Base-by-base conservation (phyloP, 2,329 filamentous ascomycete species). In the Raffaelea ambrosiae region DNA sequence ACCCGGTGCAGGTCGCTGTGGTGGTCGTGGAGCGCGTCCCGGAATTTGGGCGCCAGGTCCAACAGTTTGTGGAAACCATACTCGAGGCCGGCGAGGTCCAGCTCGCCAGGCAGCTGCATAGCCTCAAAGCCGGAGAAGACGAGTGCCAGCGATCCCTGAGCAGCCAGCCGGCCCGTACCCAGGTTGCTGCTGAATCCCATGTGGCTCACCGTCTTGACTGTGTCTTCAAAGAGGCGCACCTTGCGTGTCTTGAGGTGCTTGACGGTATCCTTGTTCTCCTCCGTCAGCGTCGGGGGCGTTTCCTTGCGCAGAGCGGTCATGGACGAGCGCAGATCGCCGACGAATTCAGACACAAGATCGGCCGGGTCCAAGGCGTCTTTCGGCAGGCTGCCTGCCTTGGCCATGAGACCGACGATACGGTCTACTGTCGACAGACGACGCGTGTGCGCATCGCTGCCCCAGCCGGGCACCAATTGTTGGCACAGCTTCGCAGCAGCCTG, bases 161-260 rank as follows among this genome's bases (percentile, higher is more conserved):
- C 79, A 36, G 77, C 75, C 18, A 97, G 71, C 40, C 84, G 73
- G 59, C 86, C 81, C 14, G 81, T 82, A 54, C 85, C 81, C 16
- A 95, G 72, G 60, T 95, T 96, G 46, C 83, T 81, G 57, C 84
- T 84, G 57, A 98, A 79, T 4, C 93, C 93, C 91, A 98, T 97
- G 49, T 84, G 79, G 33, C 88, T 81, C 23, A 96, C 70, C 20
- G 83, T 79, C 59, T 87, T 90, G 53, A 98, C 69, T 0, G 86
- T 90, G 56, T 97, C 91, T 1, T 88, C 86, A 57, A 95, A 93
- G 14, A 97, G 76, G 57, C 89, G 90, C 40, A 88, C 81, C 67
- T 98, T 98, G 57, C 88, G 79, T 3, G 81, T 82, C 70, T 96
- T 97, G 55, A 97, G 79, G 62, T 96, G 88, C 64, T 94, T 90